Conservation (phyloP, 1,139 yeast genomes). For the Geotrichum histeridarum region DNA sequence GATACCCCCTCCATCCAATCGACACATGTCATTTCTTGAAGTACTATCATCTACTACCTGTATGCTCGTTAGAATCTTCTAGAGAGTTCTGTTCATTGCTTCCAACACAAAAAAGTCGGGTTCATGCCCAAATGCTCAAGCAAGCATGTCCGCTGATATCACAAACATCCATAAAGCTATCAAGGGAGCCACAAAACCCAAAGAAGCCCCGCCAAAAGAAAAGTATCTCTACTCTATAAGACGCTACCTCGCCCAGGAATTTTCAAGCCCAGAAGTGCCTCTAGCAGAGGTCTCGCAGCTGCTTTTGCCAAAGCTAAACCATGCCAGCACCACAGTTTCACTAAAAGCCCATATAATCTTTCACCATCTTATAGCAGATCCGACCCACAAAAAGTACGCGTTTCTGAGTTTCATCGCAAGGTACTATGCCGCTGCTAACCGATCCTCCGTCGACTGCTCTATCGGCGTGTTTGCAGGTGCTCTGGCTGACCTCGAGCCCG, state of each 20-base stretch:
- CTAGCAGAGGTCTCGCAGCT: constrained; percentile 18
- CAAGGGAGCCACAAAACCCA: constrained; percentile 26
- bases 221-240: constrained; percentile 24
- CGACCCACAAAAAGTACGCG: constrained; percentile 13
- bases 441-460: constrained; percentile 20
- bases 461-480: constrained; percentile 13
- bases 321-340: constrained; percentile 16
- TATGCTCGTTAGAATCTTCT: too few species aligned
- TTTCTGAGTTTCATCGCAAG: constrained; percentile 15
- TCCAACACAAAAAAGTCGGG: too few species aligned
- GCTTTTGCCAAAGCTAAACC: constrained; percentile 21
- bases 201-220: constrained; percentile 24
- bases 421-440: constrained; percentile 18
- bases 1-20: too few species aligned
- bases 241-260: constrained; percentile 19
- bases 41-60: too few species aligned
- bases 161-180: constrained; percentile 15
- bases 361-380: constrained; percentile 27
- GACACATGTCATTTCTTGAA: too few species aligned
- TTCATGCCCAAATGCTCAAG: too few species aligned
- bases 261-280: constrained; percentile 19
- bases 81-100: too few species aligned
- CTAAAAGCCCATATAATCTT: constrained; percentile 28
- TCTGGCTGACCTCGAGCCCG: constrained; percentile 1
- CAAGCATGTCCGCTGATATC: constrained; percentile 9